Base-by-base conservation (phyloP, 2,329 filamentous ascomycete genomes). In the Fusarium poae region DNA sequence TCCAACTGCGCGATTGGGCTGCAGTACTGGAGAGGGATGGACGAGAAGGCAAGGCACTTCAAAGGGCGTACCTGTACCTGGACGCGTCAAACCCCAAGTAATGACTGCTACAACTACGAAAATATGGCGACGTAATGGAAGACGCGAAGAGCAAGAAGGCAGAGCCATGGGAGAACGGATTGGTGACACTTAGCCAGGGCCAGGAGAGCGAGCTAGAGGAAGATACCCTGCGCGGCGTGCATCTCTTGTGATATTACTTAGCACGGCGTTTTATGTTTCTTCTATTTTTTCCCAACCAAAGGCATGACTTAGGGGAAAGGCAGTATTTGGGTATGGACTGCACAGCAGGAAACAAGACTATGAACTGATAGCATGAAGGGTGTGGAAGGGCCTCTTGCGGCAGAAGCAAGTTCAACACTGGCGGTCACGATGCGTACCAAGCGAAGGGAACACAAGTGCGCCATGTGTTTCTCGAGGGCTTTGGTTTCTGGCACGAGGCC, bases 1-100 rank as follows among this genome's bases (percentile, higher is more conserved):
- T 97, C 48, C 94, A 97, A 80, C 82, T 97, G 53, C 87, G 95
- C 56, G 95, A 97, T 78, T 89, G 94, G 82, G 83, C 97, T 18
- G 84, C 88, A 21, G 92, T 92, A 62, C 84, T 97, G 46, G 94
- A 97, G 78, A 84, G 89, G 51, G 93, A 97, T 76, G 91, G 92
- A 2, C 85, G 84, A 69, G 91, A 93, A 77, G 82, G 81, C 69
- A 86, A 83, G 75, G 86, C 89, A 25, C 77, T 92, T 48, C 88
- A 91, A 75, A 79, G 81, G 48, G 86, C 88, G 2, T 89, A 88
- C 65, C 73, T 83, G 58, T 79, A 78, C 62, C 76, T 89, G 68
- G 86, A 89, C 69, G 76, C 79, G 49, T 85, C 84, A 16, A 80
- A 81, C 54, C 80, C 82, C 23, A 80, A 76, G 70, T 82, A 78